Evolutionary conservation across 257 asterid species (phyloP).

Genomic region (Solanum etuberosum): DNA sequence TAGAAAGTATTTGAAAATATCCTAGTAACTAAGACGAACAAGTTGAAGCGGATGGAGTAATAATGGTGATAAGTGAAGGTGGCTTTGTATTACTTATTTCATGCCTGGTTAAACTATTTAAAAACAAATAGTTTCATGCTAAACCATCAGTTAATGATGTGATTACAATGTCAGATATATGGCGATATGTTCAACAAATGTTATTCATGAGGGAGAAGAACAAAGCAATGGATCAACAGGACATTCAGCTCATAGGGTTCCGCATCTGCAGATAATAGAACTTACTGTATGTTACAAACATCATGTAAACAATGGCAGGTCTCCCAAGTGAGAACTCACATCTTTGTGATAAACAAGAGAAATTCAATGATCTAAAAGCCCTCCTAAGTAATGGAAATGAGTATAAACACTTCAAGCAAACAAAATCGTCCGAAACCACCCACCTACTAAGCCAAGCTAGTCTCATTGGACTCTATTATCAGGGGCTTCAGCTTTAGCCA

Average conservation of each 20-base stretch:
- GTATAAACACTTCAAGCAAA: not conserved
- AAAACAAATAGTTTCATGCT: not conserved
- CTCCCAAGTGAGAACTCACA: not conserved
- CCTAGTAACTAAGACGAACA: not conserved
- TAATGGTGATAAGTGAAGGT: not conserved
- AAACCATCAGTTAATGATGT: not conserved
- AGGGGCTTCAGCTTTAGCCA: slow-evolving; percentile 11
- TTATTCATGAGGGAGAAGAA: not conserved
- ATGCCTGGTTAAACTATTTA: not conserved
- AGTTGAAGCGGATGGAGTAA: not conserved
- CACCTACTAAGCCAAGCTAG: not conserved
- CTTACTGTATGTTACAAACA: not conserved
- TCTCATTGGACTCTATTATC: not conserved
- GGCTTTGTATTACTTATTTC: not conserved
- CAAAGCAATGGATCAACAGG: not conserved
- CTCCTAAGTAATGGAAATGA: not conserved
- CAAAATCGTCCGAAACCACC: not conserved
- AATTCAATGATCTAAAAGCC: not conserved
- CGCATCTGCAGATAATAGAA: not conserved
- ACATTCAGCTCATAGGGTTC: not conserved
- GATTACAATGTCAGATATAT: not conserved
- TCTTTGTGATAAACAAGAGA: not conserved
- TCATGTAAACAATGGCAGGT: not conserved
- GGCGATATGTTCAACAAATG: not conserved
- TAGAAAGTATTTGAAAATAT: not conserved